These are phyloP conservation scores for Hypoxylon rickii DNA, from an alignment of 495 filamentous ascomycete genomes.

Conservation along the genomic window DNA sequence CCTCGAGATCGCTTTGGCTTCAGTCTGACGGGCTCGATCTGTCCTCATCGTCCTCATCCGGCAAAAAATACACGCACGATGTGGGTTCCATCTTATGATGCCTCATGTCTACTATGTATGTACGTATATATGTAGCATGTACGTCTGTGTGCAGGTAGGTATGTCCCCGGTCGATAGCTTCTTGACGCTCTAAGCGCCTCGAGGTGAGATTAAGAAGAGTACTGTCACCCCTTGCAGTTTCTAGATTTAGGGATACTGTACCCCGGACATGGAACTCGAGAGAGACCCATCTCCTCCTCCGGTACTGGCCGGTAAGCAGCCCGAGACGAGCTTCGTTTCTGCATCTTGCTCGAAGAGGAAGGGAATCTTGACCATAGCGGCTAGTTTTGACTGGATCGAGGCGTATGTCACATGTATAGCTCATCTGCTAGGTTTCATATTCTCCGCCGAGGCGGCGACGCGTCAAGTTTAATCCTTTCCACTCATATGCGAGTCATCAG, in stretches of 20 bases:
- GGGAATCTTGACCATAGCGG: slow-evolving; percentile 9
- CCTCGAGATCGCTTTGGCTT: slow-evolving; percentile 26
- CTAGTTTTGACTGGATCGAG: slow-evolving; percentile 4
- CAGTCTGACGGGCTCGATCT: slow-evolving; percentile 25
- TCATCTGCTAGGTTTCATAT: slow-evolving; percentile 26
- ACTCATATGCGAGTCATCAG: slow-evolving; percentile 35
- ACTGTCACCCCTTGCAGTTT: slow-evolving; percentile 16
- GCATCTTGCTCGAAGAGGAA: slow-evolving; percentile 30
- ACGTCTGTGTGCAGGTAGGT: no score
- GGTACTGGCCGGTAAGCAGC: slow-evolving; percentile 23
- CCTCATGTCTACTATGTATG: slow-evolving; percentile 14
- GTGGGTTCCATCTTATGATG: slow-evolving; percentile 29
- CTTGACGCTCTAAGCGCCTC: slow-evolving; percentile 33
- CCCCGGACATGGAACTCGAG: slow-evolving; percentile 14
- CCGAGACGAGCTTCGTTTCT: slow-evolving; percentile 25
- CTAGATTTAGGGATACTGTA: slow-evolving; percentile 18
- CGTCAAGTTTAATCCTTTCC: slow-evolving; percentile 15
- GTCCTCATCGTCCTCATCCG: slow-evolving; percentile 23
- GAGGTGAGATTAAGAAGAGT: slow-evolving; percentile 17
- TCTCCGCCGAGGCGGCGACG: slow-evolving; percentile 11
- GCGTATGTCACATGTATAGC: slow-evolving; percentile 15
- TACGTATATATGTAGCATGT: no score
- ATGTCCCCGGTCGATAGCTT: slow-evolving; percentile 8
- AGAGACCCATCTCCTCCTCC: slow-evolving; percentile 14
- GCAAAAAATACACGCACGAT: slow-evolving; percentile 31